Base-by-base conservation (phyloP, 2,329 filamentous ascomycete genomes). In the Westerdykella aurantiaca region DNA sequence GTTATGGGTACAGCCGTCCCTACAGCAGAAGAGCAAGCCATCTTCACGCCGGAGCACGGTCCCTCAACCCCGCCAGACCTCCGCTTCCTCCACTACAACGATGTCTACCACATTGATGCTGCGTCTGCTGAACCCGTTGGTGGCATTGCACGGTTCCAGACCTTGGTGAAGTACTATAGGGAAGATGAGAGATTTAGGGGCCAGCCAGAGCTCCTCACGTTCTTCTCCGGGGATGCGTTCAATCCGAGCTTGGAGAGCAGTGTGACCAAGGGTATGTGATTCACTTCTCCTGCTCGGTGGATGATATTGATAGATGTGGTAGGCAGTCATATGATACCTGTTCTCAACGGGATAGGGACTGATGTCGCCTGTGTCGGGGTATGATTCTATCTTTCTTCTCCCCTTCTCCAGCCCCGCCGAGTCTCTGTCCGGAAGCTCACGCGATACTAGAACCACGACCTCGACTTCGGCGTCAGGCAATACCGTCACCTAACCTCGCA, bases 171-270 rank as follows among this genome's bases (percentile, higher is more conserved):
- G 46, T 77, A 90, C 64, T 95, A 95, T 61, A 81, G 81, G 40
- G 67, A 78, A 2, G 75, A 79, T 40, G 66, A 76, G 34, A 72
- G 72, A 39, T 93, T 80, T 61, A 64, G 73, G 39, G 79, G 71
- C 14, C 83, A 87, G 61, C 72, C 87, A 1, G 72, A 78, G 33
- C 69, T 88, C 4, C 61, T 94, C 40, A 90, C 87, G 1, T 77
- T 95, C 54, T 96, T 95, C 68, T 95, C 88, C 2, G 89, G 89
- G 31, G 90, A 95, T 75, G 88, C 85, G 9, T 96, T 93, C 69
- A 95, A 95, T 63, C 89, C 90, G 0, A 91, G 86, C 56, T 71
- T 95, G 46, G 89, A 95, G 68, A 91, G 85, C 57, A 86, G 85
- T 14, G 82, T 95, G 29, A 95, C 89, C 2, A 95, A 95, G 70